phyloP scores from a whole-genome alignment of 2,329 filamentous ascomycete genomes.

The Monosporascus sp. region DNA sequence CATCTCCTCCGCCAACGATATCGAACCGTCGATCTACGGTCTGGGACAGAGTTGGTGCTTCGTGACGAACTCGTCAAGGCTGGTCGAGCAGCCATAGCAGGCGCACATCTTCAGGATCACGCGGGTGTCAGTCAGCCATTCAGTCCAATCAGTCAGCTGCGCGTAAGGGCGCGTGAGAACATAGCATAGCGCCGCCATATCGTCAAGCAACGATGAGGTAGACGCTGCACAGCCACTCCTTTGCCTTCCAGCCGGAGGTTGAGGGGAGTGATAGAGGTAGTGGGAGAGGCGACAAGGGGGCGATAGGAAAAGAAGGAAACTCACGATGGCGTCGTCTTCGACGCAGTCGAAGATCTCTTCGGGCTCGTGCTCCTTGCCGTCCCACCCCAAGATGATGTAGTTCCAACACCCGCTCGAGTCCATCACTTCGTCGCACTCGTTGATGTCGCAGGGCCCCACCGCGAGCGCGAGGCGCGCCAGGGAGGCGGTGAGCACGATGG shows the following conservation, averaged over 20 bases:
- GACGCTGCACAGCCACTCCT: too few relatives aligned
- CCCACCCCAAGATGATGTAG: slow-evolving; percentile 12
- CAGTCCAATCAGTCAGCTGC: too few relatives aligned
- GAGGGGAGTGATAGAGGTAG: too few relatives aligned
- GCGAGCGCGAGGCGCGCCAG: slow-evolving; percentile 4
- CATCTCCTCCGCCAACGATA: too few relatives aligned
- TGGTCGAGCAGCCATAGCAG: slow-evolving; percentile 13
- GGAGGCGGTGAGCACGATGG: neutral
- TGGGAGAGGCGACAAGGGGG: too few relatives aligned
- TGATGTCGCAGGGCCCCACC: slow-evolving; percentile 8
- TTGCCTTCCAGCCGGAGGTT: too few relatives aligned
- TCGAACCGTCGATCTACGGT: neutral
- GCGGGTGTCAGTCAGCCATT: too few relatives aligned
- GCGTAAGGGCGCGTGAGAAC: too few relatives aligned
- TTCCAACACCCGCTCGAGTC: slow-evolving; percentile 10
- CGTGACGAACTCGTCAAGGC: slow-evolving; percentile 11
- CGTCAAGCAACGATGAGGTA: too few relatives aligned
- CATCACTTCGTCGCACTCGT: slow-evolving; percentile 11
- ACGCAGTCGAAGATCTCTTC: slow-evolving; percentile 13
- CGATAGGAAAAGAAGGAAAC: neutral
- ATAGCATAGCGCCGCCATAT: too few relatives aligned
- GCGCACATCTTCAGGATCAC: slow-evolving; percentile 9
- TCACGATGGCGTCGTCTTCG: slow-evolving; percentile 10
- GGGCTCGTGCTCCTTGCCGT: slow-evolving; percentile 8
- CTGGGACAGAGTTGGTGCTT: slow-evolving; percentile 9